Evolutionary conservation across 108 stramenopile species (phyloP).

Genomic region (Seminavis robusta): DNA sequence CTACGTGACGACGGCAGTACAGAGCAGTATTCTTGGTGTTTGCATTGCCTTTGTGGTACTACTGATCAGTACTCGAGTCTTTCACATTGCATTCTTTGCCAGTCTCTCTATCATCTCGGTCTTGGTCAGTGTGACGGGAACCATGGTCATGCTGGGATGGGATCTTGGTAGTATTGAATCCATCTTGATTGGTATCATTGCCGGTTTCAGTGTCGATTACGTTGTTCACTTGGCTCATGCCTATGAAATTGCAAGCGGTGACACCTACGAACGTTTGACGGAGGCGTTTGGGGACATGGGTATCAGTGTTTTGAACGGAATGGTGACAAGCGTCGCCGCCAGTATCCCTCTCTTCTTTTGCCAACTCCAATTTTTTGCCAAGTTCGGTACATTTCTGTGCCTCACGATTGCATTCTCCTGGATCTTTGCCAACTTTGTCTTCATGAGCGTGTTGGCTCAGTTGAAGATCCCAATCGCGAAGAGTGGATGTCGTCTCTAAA

Average conservation of each 20-base stretch:
- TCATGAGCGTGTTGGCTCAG: constrained; percentile 44
- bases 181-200: constrained; percentile 42
- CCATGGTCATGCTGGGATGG: constrained; percentile 45
- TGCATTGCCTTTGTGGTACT: constrained; percentile 48
- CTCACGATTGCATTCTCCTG: constrained; percentile 41
- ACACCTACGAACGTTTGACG: constrained; percentile 27
- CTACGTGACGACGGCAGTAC: constrained; percentile 38
- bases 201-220: too few species aligned
- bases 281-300: constrained; percentile 53
- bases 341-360: constrained; percentile 53
- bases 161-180: constrained; percentile 39
- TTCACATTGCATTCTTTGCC: constrained; percentile 44
- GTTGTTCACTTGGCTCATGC: too few species aligned
- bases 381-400: constrained; percentile 54
- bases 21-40: constrained; percentile 38
- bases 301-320: constrained; percentile 55
- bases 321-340: constrained; percentile 48
- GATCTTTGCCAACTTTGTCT: constrained; percentile 52
- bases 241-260: background rate
- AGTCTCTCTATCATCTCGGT: constrained; percentile 44
- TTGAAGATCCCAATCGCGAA: constrained; percentile 40
- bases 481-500: constrained; percentile 3
- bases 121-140: constrained; percentile 41
- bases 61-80: constrained; percentile 31
- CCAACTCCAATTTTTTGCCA: constrained; percentile 50